Conservation (phyloP, 805 yeast genomes). For the Yarrowia hollandica region DNA sequence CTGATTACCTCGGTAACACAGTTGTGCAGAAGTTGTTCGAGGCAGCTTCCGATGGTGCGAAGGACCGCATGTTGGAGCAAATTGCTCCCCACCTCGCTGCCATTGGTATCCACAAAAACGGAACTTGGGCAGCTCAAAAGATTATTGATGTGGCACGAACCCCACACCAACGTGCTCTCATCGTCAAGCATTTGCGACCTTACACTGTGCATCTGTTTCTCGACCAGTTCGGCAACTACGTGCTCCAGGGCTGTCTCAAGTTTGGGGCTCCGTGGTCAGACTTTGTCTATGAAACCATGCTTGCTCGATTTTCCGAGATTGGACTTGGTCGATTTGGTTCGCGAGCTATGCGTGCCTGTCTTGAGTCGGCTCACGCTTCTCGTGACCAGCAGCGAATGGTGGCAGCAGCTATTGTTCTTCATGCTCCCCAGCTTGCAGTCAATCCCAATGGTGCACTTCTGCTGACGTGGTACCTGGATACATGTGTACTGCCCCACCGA, state of each 20-base stretch:
- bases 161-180: conserved; percentile 50
- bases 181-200: conserved; percentile 70
- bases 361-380: conserved; percentile 73
- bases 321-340: conserved; percentile 93
- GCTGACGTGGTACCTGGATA: conserved; percentile 92
- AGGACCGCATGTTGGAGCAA: conserved; percentile 75
- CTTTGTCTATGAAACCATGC: conserved; percentile 80
- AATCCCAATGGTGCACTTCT: conserved; percentile 86
- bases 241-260: conserved; percentile 87
- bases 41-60: conserved; percentile 64
- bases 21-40: conserved; percentile 90
- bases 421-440: conserved; percentile 74
- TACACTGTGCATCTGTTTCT: conserved; percentile 82
- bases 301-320: conserved; percentile 74
- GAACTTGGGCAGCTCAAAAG: conserved; percentile 99
- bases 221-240: conserved; percentile 97
- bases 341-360: conserved; percentile 87
- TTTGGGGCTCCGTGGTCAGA: conserved; percentile 88
- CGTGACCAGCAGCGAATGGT: conserved; percentile 69
- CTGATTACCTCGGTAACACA: conserved; percentile 94
- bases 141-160: conserved; percentile 74
- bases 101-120: conserved; percentile 94
- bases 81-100: conserved; percentile 81
- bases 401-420: conserved; percentile 73
- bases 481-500: conserved; percentile 66